Conservation (phyloP, 2,329 filamentous ascomycete genomes). For the Verticillium nonalfalfae region DNA sequence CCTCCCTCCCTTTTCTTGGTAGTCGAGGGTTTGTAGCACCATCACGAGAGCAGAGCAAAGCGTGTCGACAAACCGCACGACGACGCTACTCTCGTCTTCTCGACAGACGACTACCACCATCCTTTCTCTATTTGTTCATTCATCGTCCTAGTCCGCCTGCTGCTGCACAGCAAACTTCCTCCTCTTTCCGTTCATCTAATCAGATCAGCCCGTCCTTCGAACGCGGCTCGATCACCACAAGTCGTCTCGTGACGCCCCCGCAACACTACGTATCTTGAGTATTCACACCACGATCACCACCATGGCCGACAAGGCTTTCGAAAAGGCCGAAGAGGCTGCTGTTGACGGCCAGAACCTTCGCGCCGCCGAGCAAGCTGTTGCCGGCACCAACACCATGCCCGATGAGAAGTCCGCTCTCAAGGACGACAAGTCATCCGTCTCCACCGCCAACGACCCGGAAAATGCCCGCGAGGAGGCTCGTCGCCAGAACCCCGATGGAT, state of each 20-base stretch:
- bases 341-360: constrained; percentile 16
- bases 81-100: not conserved
- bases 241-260: not conserved
- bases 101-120: not conserved
- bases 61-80: not conserved
- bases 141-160: not conserved
- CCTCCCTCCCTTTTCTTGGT: not conserved
- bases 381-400: constrained; percentile 12
- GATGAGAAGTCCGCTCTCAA: constrained; percentile 2
- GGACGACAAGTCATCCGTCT: not conserved
- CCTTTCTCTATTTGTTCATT: not conserved
- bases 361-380: constrained; percentile 15
- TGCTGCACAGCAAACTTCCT: not conserved
- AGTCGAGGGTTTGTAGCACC: not conserved
- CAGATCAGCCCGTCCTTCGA: not conserved
- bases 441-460: constrained; percentile 16
- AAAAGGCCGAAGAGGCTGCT: constrained; percentile 21
- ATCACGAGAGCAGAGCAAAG: not conserved
- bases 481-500: constrained; percentile 41
- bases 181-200: not conserved
- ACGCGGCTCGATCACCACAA: not conserved
- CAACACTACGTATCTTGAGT: not conserved
- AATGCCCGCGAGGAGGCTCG: constrained; percentile 27
- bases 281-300: not conserved
- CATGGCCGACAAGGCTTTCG: constrained; percentile 21